Evolutionary conservation across 306 rosid species (phyloP).

Genomic region (Coriaria nepalensis): DNA sequence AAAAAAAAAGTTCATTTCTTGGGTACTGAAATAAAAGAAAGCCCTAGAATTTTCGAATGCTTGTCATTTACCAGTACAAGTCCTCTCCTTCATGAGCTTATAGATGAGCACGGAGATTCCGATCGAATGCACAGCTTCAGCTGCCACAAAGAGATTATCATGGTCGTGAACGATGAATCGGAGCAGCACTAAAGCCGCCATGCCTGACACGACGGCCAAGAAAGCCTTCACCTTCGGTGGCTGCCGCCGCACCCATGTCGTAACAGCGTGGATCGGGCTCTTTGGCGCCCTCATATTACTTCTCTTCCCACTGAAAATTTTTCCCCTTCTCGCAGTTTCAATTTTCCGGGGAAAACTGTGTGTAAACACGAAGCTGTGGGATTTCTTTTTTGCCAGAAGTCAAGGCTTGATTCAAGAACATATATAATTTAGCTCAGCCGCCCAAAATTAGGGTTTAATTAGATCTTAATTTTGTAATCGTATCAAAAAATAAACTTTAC

Average conservation of each 20-base stretch:
- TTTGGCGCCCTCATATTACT: slow-evolving; percentile 36
- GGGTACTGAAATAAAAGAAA: too few species aligned
- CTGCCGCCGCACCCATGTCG: slow-evolving; percentile 67
- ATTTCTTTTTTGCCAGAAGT: too few species aligned
- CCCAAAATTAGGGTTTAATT: too few species aligned
- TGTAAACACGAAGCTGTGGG: too few species aligned
- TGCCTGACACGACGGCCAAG: slow-evolving; percentile 67
- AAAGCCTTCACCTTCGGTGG: slow-evolving; percentile 90
- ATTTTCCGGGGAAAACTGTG: slow-evolving; percentile 19
- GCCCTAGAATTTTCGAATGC: too few species aligned
- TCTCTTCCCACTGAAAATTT: background rate
- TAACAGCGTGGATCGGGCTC: slow-evolving; percentile 43
- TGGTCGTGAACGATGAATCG: slow-evolving; percentile 82
- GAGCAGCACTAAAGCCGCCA: slow-evolving; percentile 66
- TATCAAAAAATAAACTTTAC: too few species aligned
- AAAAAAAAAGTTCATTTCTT: too few species aligned
- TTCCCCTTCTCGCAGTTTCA: background rate
- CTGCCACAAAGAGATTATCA: slow-evolving; percentile 83
- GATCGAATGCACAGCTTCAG: slow-evolving; percentile 81
- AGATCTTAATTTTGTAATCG: too few species aligned
- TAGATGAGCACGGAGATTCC: slow-evolving; percentile 81
- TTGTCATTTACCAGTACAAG: slow-evolving; percentile 57
- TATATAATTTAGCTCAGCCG: too few species aligned
- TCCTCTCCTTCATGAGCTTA: slow-evolving; percentile 82
- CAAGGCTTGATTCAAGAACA: too few species aligned